Evolutionary conservation across 176 grass and related monocot genomes (phyloP).

Genomic region (Secale cereale): DNA sequence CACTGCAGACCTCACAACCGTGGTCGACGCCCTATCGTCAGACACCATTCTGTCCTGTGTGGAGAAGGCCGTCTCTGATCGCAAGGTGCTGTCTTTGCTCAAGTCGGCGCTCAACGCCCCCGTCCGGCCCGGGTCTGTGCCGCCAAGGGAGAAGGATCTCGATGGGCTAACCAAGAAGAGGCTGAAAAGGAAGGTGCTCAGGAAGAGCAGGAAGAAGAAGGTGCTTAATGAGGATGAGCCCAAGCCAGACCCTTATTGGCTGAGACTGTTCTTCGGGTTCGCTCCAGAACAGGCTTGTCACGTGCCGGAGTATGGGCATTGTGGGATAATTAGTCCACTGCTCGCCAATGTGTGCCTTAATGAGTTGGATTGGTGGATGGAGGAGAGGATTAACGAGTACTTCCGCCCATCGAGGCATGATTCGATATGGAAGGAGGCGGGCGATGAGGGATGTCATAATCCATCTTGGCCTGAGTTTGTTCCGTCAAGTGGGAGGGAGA

Average conservation of each 20-base stretch:
- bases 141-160: conserved; percentile 29
- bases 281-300: conserved; percentile 56
- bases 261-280: conserved; percentile 84
- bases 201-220: conserved; percentile 88
- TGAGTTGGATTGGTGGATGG: conserved; percentile 88
- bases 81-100: conserved; percentile 73
- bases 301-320: conserved; percentile 68
- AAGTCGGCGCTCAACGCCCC: conserved; percentile 66
- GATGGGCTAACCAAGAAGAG: conserved; percentile 66
- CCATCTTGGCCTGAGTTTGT: conserved; percentile 97
- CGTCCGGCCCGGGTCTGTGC: conserved; percentile 42
- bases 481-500: conserved; percentile 53
- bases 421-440: conserved; percentile 65
- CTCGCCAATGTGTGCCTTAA: conserved; percentile 81
- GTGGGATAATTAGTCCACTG: conserved; percentile 81
- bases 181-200: conserved; percentile 87
- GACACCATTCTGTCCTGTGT: conserved; percentile 61
- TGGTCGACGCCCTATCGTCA: conserved; percentile 47
- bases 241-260: conserved; percentile 84
- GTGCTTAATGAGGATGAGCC: conserved; percentile 85
- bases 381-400: conserved; percentile 72
- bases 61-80: conserved; percentile 52
- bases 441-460: conserved; percentile 77
- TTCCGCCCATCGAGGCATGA: conserved; percentile 74
- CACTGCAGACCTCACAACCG: conserved; percentile 64